Evolutionary conservation across 768 basidiomycete genomes (phyloP).

Genomic region (Hygrocybe coccinea): DNA sequence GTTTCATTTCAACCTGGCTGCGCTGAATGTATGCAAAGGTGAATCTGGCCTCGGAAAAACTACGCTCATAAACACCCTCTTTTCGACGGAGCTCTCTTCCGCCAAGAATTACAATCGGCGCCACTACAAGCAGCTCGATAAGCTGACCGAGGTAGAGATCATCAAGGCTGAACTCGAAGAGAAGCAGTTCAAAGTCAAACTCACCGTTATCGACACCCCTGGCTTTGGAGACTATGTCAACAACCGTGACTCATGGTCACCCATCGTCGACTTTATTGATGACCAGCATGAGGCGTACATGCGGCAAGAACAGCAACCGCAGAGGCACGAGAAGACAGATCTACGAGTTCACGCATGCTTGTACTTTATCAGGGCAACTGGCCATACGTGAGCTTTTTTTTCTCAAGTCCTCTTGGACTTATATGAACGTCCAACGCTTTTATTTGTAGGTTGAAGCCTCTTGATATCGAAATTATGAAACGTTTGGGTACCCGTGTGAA

Average conservation of each 20-base stretch:
- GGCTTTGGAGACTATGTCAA: constrained; percentile 99
- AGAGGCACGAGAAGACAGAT: constrained; percentile 90
- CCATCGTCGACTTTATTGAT: constrained; percentile 97
- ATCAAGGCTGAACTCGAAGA: constrained; percentile 99
- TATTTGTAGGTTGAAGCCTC: constrained; percentile 73
- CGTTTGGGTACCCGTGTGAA: constrained; percentile 97
- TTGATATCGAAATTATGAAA: constrained; percentile 99
- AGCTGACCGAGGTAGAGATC: constrained; percentile 96
- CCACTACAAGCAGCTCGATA: constrained; percentile 95
- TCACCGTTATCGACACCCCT: constrained; percentile 97
- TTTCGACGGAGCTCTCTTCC: constrained; percentile 92
- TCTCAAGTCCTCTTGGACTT: neutral
- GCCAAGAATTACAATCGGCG: constrained; percentile 86
- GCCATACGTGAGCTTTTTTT: constrained; percentile 74
- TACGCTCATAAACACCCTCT: constrained; percentile 97
- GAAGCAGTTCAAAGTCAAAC: constrained; percentile 98
- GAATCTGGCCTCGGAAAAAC: constrained; percentile 98
- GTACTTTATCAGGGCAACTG: constrained; percentile 94
- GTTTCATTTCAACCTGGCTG: neutral
- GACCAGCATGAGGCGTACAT: constrained; percentile 94
- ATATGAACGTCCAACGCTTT: constrained; percentile 5
- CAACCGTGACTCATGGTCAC: constrained; percentile 98
- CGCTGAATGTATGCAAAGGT: constrained; percentile 42
- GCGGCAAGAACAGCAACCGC: constrained; percentile 99
- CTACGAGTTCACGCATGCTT: constrained; percentile 93